These are phyloP conservation scores for Catenaria anguillulae DNA, from an alignment of 371 early-diverging fungal genomes.

Conservation along the genomic window DNA sequence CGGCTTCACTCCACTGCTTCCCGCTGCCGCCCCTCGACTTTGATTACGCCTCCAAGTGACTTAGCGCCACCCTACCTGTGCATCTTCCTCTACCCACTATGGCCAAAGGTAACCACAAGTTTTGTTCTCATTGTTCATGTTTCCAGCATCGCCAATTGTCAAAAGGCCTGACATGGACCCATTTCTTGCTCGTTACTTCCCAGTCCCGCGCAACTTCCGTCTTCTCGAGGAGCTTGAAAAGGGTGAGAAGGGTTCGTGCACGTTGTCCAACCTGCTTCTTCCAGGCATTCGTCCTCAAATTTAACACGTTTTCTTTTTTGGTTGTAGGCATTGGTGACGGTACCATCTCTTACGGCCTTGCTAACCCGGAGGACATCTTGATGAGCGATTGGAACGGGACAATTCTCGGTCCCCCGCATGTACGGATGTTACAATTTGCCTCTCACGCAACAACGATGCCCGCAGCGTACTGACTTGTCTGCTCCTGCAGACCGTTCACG, in stretches of 20 bases:
- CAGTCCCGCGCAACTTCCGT: conserved; percentile 91
- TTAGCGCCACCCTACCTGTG: no score
- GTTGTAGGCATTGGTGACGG: conserved; percentile 76
- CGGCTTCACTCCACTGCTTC: no score
- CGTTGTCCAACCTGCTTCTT: background rate
- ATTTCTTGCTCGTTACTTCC: no score
- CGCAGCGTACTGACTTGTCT: background rate
- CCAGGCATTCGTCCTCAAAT: background rate
- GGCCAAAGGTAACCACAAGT: no score
- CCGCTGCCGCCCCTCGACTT: no score
- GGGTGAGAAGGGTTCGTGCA: conserved; percentile 96
- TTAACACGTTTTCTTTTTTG: background rate
- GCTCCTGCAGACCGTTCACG: conserved; percentile 60
- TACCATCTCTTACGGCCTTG: conserved; percentile 81
- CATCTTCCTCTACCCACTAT: no score
- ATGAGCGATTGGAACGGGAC: conserved; percentile 88
- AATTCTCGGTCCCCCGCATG: conserved; percentile 86
- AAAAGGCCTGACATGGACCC: no score
- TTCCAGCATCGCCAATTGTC: no score
- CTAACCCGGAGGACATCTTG: conserved; percentile 66
- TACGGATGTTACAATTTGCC: conserved; percentile 35
- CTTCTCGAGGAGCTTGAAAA: conserved; percentile 93
- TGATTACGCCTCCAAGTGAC: no score
- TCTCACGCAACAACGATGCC: no score
- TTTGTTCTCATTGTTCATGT: no score